Evolutionary conservation across 768 basidiomycete genomes (phyloP).

Genomic region (Scleroderma citrinum): DNA sequence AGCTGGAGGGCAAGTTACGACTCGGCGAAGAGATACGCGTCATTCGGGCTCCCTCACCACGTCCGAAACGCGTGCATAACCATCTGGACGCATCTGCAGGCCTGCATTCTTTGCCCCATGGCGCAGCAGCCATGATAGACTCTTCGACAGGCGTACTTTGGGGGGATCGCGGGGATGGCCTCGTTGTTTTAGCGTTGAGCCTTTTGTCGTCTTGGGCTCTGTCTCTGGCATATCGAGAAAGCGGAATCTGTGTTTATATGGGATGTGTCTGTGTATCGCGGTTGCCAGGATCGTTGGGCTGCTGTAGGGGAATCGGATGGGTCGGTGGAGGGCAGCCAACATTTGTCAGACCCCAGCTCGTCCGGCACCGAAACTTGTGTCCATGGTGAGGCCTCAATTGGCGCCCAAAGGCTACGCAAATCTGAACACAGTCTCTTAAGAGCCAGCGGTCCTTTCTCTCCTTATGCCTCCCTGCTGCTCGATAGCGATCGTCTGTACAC

Average conservation of each 20-base stretch:
- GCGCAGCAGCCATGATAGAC: slow-evolving; percentile 85
- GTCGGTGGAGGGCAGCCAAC: background rate
- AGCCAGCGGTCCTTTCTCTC: background rate
- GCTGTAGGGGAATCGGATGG: background rate
- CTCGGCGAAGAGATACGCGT: background rate
- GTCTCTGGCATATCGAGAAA: slow-evolving; percentile 6
- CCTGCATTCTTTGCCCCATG: slow-evolving; percentile 81
- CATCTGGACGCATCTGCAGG: slow-evolving; percentile 73
- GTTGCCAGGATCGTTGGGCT: background rate
- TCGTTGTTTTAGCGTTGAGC: slow-evolving; percentile 37
- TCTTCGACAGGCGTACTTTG: slow-evolving; percentile 74
- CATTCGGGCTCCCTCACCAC: slow-evolving; percentile 48
- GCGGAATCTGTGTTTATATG: background rate
- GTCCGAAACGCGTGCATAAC: slow-evolving; percentile 77
- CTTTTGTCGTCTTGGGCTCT: slow-evolving; percentile 6
- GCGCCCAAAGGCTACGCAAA: no score
- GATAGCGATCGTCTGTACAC: slow-evolving; percentile 1
- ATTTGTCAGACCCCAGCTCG: no score
- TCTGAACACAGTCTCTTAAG: no score
- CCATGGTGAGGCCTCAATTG: no score
- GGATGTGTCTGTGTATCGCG: background rate
- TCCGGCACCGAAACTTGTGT: no score
- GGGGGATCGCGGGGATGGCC: slow-evolving; percentile 60
- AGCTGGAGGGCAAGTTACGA: slow-evolving; percentile 41
- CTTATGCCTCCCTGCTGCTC: background rate